Evolutionary conservation across 306 rosid species (phyloP).

Genomic region (Cyclanthera cordifolia): DNA sequence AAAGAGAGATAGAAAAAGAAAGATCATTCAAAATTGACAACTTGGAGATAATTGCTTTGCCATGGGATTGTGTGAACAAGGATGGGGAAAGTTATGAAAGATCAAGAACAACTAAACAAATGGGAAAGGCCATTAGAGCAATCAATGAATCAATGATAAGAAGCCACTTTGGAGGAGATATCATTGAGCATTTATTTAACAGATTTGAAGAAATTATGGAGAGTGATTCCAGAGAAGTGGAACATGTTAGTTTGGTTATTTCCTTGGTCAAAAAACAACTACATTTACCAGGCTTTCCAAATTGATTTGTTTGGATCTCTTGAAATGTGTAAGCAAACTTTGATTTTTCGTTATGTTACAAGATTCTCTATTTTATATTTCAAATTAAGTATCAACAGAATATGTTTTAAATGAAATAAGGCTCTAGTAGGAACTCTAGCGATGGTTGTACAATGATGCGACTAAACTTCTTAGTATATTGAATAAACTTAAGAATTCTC

Average conservation of each 20-base stretch:
- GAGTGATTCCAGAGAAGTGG: conserved; percentile 10
- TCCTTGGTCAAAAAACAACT: conserved; percentile 1
- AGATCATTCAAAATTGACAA: conserved; percentile 25
- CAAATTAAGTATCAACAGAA: too few relatives aligned
- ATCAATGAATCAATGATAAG: conserved; percentile 27
- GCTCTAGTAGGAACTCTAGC: too few relatives aligned
- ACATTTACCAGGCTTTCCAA: neutral
- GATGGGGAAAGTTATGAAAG: neutral
- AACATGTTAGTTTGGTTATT: conserved; percentile 4
- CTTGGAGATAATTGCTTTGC: conserved; percentile 12
- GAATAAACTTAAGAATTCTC: too few relatives aligned
- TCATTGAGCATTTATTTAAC: conserved; percentile 28
- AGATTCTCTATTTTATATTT: too few relatives aligned
- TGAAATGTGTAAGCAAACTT: too few relatives aligned
- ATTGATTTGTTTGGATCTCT: too few relatives aligned
- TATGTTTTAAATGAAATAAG: too few relatives aligned
- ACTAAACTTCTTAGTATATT: too few relatives aligned
- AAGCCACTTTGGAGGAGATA: conserved; percentile 18
- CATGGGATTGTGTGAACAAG: conserved; percentile 21
- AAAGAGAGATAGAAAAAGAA: conserved; percentile 27
- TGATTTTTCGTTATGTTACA: too few relatives aligned
- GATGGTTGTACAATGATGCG: too few relatives aligned
- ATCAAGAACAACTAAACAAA: neutral
- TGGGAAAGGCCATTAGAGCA: conserved; percentile 22
- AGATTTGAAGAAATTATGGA: conserved; percentile 16